These are phyloP conservation scores for Torulaspora indica DNA, from an alignment of 805 yeast species.

Conservation along the genomic window DNA sequence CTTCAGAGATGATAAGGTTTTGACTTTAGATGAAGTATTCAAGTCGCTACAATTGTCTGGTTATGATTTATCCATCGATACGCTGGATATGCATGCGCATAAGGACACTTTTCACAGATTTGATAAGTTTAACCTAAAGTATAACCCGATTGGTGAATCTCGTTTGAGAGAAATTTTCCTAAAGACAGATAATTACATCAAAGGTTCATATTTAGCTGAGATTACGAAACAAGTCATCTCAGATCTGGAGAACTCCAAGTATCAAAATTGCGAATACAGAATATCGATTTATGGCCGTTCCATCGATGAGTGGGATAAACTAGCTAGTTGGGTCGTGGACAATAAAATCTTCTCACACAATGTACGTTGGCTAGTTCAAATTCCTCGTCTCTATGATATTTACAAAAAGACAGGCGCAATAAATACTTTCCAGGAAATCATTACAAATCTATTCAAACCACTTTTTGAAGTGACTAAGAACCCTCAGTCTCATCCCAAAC, in stretches of 20 bases:
- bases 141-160: conserved; percentile 97
- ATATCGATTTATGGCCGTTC: conserved; percentile 92
- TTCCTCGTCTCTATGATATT: conserved; percentile 88
- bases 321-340: conserved; percentile 93
- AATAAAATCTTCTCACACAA: conserved; percentile 87
- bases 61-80: conserved; percentile 91
- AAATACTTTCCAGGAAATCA: conserved; percentile 64
- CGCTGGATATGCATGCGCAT: conserved; percentile 99
- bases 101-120: conserved; percentile 96
- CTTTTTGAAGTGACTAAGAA: conserved; percentile 82
- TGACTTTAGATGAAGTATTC: conserved; percentile 86
- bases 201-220: conserved; percentile 88
- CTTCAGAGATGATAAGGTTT: conserved; percentile 82
- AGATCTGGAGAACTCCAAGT: conserved; percentile 90
- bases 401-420: conserved; percentile 76
- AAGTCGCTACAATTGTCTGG: conserved; percentile 87
- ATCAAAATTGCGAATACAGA: conserved; percentile 96
- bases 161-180: conserved; percentile 92
- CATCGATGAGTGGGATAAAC: conserved; percentile 87
- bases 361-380: conserved; percentile 94
- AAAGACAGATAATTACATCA: conserved; percentile 88
- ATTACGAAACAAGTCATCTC: conserved; percentile 88
- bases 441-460: conserved; percentile 78
- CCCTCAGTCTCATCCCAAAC: conserved; percentile 86
- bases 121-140: conserved; percentile 94